Conservation (phyloP, 202 grass and related monocot genomes). For the Carex arenaria region DNA sequence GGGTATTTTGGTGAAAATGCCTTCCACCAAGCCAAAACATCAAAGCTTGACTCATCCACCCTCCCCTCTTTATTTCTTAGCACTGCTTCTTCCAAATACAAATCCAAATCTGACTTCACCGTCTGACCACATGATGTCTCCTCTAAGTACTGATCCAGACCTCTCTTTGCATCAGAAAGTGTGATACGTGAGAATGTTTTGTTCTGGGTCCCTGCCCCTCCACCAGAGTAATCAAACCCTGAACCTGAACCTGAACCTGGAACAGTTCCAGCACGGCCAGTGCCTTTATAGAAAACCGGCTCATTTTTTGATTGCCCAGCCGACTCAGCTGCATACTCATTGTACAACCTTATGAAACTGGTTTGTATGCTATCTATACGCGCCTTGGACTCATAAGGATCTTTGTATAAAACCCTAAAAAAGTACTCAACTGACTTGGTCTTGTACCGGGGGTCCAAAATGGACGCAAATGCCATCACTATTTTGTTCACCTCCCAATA, state of each 20-base stretch:
- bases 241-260: conserved; percentile 18
- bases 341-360: conserved; percentile 41
- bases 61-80: conserved; percentile 27
- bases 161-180: conserved; percentile 35
- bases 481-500: conserved; percentile 34
- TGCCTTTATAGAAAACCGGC: conserved; percentile 29
- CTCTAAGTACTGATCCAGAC: conserved; percentile 45
- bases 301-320: conserved; percentile 29
- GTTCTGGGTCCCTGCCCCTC: conserved; percentile 23
- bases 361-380: conserved; percentile 37
- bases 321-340: conserved; percentile 39
- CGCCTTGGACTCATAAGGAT: conserved; percentile 35
- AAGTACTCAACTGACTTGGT: conserved; percentile 51
- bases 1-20: conserved; percentile 45
- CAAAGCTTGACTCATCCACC: conserved; percentile 27
- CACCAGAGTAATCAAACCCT: conserved; percentile 50
- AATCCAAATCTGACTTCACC: conserved; percentile 46
- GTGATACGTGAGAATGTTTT: conserved; percentile 30
- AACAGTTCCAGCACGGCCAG: conserved; percentile 48
- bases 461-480: conserved; percentile 42
- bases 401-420: conserved; percentile 36
- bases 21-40: conserved; percentile 52
- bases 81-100: conserved; percentile 49
- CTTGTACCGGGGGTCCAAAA: conserved; percentile 50
- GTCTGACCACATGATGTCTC: conserved; percentile 43